Conservation (phyloP, 1,139 yeast species). For the Pichia sp. region DNA sequence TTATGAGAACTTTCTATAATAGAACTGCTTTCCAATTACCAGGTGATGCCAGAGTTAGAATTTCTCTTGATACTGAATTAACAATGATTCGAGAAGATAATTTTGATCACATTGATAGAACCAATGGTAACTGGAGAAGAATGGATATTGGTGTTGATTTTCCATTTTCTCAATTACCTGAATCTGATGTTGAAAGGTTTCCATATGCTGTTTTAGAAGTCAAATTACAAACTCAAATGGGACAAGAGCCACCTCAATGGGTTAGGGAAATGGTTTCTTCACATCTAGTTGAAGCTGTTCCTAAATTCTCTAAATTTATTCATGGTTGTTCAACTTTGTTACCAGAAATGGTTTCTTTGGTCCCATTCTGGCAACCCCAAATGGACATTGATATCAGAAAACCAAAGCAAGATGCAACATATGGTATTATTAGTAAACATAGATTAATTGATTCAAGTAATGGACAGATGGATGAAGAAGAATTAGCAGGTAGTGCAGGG, state of each 20-base stretch:
- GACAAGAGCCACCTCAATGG: slow-evolving; percentile 99
- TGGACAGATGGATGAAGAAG: slow-evolving; percentile 45
- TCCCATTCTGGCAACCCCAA: slow-evolving; percentile 98
- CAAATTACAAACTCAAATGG: slow-evolving; percentile 92
- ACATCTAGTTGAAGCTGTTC: slow-evolving; percentile 95
- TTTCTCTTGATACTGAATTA: slow-evolving; percentile 91
- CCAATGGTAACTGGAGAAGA: slow-evolving; percentile 93
- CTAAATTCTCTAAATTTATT: slow-evolving; percentile 92
- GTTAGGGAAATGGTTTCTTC: slow-evolving; percentile 85
- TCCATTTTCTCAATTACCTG: slow-evolving; percentile 84
- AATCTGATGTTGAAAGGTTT: slow-evolving; percentile 80
- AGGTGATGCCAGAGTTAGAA: slow-evolving; percentile 98
- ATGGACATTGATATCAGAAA: slow-evolving; percentile 94
- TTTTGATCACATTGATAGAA: slow-evolving; percentile 87
- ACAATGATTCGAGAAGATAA: slow-evolving; percentile 96
- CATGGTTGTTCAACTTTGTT: slow-evolving; percentile 90
- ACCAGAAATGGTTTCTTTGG: slow-evolving; percentile 72
- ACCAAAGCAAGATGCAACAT: slow-evolving; percentile 63
- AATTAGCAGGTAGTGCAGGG: slow-evolving; percentile 34
- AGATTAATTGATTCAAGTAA: slow-evolving; percentile 28
- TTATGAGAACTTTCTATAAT: slow-evolving; percentile 90
- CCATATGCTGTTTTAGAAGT: slow-evolving; percentile 98
- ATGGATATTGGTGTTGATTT: slow-evolving; percentile 97
- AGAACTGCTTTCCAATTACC: slow-evolving; percentile 98
- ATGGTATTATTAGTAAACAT: slow-evolving; percentile 44